Base-by-base conservation (phyloP, 169 alveolate genomes). In the Cytauxzoon felis region DNA sequence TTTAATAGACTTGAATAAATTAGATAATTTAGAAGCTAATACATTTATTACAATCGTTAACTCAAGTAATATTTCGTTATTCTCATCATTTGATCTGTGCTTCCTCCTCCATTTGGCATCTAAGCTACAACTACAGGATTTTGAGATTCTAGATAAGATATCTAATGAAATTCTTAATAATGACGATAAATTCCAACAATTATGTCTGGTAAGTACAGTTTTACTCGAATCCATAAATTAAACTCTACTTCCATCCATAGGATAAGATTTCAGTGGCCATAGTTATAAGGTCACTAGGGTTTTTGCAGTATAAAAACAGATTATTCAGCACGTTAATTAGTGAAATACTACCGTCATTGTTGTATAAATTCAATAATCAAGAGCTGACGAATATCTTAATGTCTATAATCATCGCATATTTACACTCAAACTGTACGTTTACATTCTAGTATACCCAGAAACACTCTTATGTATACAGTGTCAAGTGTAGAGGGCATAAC, bases 21-120 rank as follows among this genome's bases (percentile, higher is more conserved):
- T 76, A 68, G 63, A 66, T 7, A 42, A 56, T 13, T 7, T 66
- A 7, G 69, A 76, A 32, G 40, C 73, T 8, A 76, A 64, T 30
- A 73, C 70, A 36, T 73, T 73, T 48, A 49, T 47, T 51, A 63
- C 84, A 8, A 70, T 73, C 30, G 50, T 73, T 21, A 40, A 50
- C 0, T 9, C 62, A 5, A 59, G 18, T n/a, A 66, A 40, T 21
- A 45, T 73, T 41, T 11, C 42, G 21, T 38, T 33, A 13, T 73
- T 73, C 53, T 52, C 78, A 11, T 49, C 78, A 5, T 73, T 73
- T 50, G 84, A 73, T 61, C 71, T 73, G 26, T 73, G 84, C 70
- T 73, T 73, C 62, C 61, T 73, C 16, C 71, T 73, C 8, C 84
- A 73, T 23, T 27, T 73, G 24, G 41, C 78, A 6, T 57, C 84